Evolutionary conservation across 805 yeast genomes (phyloP), one percentile per base, ranked within the genome.

Genomic region (Sugiyamaella lignohabitans): DNA sequence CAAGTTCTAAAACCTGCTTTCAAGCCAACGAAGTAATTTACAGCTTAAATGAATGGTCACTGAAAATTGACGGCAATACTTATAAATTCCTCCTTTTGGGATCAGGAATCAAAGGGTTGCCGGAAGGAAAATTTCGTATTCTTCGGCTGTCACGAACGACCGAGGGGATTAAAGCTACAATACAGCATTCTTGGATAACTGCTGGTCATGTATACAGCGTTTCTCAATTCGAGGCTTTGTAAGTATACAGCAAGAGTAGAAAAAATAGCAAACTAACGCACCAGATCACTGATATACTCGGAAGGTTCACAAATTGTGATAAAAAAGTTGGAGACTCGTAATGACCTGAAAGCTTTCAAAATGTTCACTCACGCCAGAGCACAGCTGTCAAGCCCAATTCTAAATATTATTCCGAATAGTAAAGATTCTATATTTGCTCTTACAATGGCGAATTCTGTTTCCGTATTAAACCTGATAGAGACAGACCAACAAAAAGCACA

Each of bases 81-180:
- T 52, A 52, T 38, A 35, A 42, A 19, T 52, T 42, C 22, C 39
- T 52, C 14, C 45, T 50, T 2, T 40, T 52, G 16, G 56, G 56
- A 14, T 40, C 51, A 3, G 41, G 49, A 10, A 22, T 35, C 3
- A 10, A 14, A 5, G 44, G 27, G 4, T 18, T 14, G 14, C 24
- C 37, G 11, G 14, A 29, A 8, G 53, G 51, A 24, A 47, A 22
- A 30, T 19, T 52, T 4, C 43, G 46, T 3, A 35, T 50, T 16
- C 36, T 52, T 17, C 29, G 55, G 18, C 45, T 52, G 22, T 27
- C 45, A 11, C 35, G 55, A 3, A 45, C 17, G 5, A 39, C 40
- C 10, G 36, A 27, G 11, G 32, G 32, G 8, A 27, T 27, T 11
- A 43, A 46, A 17, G 38, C 48, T 18, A 32, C 43, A 11, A 41